phyloP scores from a whole-genome alignment of 2,329 filamentous ascomycete species.

The Epichloe glyceriae region DNA sequence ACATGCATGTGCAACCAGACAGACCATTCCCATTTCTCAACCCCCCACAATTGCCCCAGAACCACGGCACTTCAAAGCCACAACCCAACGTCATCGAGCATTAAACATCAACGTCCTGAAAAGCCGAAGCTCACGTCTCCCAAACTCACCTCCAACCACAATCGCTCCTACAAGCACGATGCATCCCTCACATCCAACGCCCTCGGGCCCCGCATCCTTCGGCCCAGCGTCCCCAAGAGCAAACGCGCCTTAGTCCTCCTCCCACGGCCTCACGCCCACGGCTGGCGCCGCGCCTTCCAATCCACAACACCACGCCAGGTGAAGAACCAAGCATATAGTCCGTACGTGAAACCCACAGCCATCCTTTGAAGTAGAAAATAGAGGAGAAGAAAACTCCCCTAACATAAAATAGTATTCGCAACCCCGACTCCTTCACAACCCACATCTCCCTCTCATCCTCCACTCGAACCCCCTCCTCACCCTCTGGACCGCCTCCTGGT shows the following conservation, averaged over 20 bases:
- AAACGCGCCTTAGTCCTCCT: neutral
- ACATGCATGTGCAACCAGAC: no score
- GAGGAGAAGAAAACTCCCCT: no score
- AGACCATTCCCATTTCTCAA: no score
- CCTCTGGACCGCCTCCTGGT: constrained; percentile 48
- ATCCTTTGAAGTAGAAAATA: neutral
- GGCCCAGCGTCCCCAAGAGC: neutral
- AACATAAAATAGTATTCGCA: constrained; percentile 33
- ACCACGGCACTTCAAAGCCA: neutral
- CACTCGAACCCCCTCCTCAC: constrained; percentile 43
- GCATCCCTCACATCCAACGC: neutral
- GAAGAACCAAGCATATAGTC: constrained; percentile 12
- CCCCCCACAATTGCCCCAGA: neutral
- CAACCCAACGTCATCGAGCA: neutral
- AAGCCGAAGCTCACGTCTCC: neutral
- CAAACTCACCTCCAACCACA: neutral
- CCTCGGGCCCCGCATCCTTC: neutral
- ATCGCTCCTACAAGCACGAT: neutral
- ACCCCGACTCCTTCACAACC: constrained; percentile 38
- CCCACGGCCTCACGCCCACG: neutral
- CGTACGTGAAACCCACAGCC: constrained; percentile 6
- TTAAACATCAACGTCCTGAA: neutral
- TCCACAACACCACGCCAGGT: constrained; percentile 6
- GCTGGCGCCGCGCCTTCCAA: neutral
- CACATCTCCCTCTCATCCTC: constrained; percentile 43